Base-by-base conservation (phyloP, 1,284 basidiomycete genomes). In the Ustilago trichophora region DNA sequence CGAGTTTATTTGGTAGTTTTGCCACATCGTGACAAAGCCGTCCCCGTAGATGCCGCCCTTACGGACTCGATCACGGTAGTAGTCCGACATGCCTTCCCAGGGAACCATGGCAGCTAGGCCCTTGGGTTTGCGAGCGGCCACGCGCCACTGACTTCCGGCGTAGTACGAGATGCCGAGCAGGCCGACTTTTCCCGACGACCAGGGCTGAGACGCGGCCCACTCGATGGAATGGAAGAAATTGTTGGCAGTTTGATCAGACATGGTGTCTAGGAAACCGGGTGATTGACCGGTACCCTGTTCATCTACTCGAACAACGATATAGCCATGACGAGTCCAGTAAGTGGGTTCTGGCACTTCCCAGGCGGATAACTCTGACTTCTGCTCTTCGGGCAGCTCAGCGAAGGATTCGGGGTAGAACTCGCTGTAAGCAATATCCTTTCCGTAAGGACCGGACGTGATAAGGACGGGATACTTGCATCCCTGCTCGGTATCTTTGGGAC, bases 61-160 rank as follows among this genome's bases (percentile, higher is more conserved):
- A 12, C 80, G 71, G 8, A 70, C 64, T 11, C 76, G 67, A 41
- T 82, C 80, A 18, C 80, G 76, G 66, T 80, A 80, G 62, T 78
- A 80, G 55, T 81, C 80, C 29, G 70, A 73, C 76, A 79, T 79
- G 22, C 77, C 68, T 37, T 82, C 81, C 81, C 81, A 82, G 0
- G 78, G 80, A 1, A 82, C 48, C 46, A 82, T 80, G 65, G 80
- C 81, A 2, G 75, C 43, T 21, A 82, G 49, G 3, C 81, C 81
- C 63, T 80, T 82, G 16, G 81, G 81, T 40, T 59, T 56, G 11
- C 77, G 71, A 16, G 81, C 80, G 4, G 81, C 81, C 4, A 82
- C 81, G 8, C 79, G 58, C 81, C 80, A 82, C 44, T 82, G 81
- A 27, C 59, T 69, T 2, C 75, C 79, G 19, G 72, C 78, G 31